phyloP scores from a whole-genome alignment of 108 stramenopile genomes.

The Fistulifera pelliculosa region DNA sequence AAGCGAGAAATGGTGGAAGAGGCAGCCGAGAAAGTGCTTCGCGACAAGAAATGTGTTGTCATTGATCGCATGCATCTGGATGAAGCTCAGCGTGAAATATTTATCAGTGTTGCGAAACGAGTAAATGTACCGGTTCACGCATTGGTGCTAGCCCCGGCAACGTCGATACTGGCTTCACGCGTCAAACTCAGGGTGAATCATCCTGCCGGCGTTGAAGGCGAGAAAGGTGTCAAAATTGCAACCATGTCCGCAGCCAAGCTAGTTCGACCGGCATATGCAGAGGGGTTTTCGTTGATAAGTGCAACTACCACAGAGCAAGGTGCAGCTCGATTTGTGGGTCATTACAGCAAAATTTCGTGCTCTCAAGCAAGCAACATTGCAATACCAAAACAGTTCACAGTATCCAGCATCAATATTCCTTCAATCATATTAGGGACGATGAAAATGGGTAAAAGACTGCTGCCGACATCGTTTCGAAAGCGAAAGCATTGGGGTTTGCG shows the following conservation, averaged over 20 bases:
- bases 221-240: conserved; percentile 41
- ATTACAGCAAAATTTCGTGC: conserved; percentile 11
- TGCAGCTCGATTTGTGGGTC: conserved; percentile 6
- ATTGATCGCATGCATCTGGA: conserved; percentile 82
- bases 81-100: conserved; percentile 37
- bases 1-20: conserved; percentile 59
- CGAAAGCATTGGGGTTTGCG: conserved; percentile 29
- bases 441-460: conserved; percentile 33
- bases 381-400: not conserved
- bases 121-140: conserved; percentile 45
- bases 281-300: conserved; percentile 33
- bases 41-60: conserved; percentile 38
- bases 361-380: not conserved
- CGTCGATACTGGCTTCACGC: conserved; percentile 33
- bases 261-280: conserved; percentile 40
- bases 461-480: conserved; percentile 22
- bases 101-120: conserved; percentile 33
- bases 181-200: conserved; percentile 61
- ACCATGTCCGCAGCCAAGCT: conserved; percentile 31
- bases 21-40: conserved; percentile 25
- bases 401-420: conserved; percentile 20
- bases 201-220: conserved; percentile 66
- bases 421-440: conserved; percentile 59
- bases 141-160: conserved; percentile 42
- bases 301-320: conserved; percentile 7